phyloP scores from a whole-genome alignment of 495 filamentous ascomycete genomes.

The Hypoxylon cercidicola region DNA sequence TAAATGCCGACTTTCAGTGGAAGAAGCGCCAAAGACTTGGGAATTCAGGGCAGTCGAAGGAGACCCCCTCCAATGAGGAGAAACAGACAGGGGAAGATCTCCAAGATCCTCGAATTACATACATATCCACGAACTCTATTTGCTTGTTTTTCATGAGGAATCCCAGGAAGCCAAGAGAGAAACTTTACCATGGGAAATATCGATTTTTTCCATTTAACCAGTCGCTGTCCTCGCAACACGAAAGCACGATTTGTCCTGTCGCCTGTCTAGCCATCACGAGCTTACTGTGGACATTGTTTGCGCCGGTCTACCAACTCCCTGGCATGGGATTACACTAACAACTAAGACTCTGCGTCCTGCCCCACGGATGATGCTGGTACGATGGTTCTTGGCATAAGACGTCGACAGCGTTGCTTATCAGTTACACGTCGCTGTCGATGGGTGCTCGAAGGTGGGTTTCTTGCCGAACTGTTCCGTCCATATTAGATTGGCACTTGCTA shows the following conservation, averaged over 20 bases:
- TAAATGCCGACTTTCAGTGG: constrained; percentile 20
- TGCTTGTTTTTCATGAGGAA: constrained; percentile 24
- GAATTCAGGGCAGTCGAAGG: constrained; percentile 19
- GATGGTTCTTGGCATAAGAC: constrained; percentile 31
- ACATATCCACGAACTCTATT: constrained; percentile 2
- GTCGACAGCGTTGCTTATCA: constrained; percentile 38
- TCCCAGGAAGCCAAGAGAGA: constrained; percentile 7
- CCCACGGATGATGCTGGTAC: constrained; percentile 42
- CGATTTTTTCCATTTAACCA: constrained; percentile 10
- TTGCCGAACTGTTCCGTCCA: constrained; percentile 24
- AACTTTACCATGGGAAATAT: constrained; percentile 13
- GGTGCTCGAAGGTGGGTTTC: constrained; percentile 9
- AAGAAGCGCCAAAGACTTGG: constrained; percentile 24
- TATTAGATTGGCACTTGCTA: constrained; percentile 1
- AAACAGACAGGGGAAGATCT: constrained; percentile 24
- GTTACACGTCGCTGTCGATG: too few species aligned
- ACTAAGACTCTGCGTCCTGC: constrained; percentile 31
- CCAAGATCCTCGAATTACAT: constrained; percentile 34
- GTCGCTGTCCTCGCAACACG: constrained; percentile 8
- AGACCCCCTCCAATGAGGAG: constrained; percentile 25
- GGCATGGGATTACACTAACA: constrained; percentile 35
- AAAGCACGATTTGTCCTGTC: constrained; percentile 8
- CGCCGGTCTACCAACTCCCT: constrained; percentile 36
- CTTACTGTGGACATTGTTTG: constrained; percentile 45
- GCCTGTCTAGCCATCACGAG: constrained; percentile 22